A percentile compares a stretch with the other conserved stretches of the same genome.
phyloP scores from a whole-genome alignment of 2,329 filamentous ascomycete species.

The Aspergillus sp. region DNA sequence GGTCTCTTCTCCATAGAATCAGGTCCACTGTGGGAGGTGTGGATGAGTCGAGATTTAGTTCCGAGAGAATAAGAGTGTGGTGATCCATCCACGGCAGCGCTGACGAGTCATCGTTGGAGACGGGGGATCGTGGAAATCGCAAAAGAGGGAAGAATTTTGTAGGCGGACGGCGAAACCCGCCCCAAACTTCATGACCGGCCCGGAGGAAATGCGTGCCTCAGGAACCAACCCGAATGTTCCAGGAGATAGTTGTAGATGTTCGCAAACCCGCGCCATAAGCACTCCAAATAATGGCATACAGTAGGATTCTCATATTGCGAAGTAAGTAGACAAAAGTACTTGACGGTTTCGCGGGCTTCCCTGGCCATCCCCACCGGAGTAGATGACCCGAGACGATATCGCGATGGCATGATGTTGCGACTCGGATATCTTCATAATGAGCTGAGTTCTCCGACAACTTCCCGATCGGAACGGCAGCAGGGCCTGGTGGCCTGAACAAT shows the following conservation, averaged over 20 bases:
- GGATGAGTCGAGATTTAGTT: conserved; percentile 9
- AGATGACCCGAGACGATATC: background rate
- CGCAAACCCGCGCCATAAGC: background rate
- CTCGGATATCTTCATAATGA: background rate
- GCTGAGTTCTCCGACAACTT: background rate
- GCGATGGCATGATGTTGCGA: background rate
- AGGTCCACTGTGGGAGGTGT: conserved; percentile 13
- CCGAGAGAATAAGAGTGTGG: background rate
- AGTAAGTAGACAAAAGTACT: background rate
- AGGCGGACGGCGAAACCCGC: conserved; percentile 16
- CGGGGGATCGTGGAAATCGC: background rate
- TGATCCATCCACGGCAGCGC: conserved; percentile 7
- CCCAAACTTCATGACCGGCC: conserved; percentile 5
- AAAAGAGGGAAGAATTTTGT: conserved; percentile 4
- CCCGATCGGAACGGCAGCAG: conserved; percentile 5
- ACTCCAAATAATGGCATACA: background rate
- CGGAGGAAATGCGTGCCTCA: background rate
- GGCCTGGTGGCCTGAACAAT: conserved; percentile 6
- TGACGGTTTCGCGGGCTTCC: background rate
- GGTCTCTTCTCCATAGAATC: conserved; percentile 5
- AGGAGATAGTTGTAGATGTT: background rate
- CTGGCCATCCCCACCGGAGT: background rate
- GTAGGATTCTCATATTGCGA: background rate
- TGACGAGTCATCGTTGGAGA: conserved; percentile 2
- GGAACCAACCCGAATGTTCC: background rate